Evolutionary conservation across 1,284 basidiomycete species (phyloP).

Genomic region (Leccinum insolens): DNA sequence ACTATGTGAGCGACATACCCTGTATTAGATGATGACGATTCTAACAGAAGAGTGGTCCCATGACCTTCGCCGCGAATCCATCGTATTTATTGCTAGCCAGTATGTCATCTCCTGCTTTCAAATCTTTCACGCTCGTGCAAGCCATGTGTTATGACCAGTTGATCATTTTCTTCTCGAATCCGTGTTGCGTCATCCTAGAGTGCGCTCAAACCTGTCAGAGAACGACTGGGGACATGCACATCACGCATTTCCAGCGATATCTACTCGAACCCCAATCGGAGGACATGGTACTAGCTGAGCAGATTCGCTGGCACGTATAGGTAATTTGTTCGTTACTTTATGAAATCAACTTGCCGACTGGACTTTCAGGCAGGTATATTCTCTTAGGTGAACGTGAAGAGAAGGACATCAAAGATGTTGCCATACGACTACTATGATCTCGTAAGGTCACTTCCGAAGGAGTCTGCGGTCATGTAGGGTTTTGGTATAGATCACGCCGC

Average conservation of each 20-base stretch:
- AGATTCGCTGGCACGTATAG: conserved; percentile 88
- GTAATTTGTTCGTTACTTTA: conserved; percentile 35
- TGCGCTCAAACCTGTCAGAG: conserved; percentile 85
- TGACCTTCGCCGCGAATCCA: conserved; percentile 91
- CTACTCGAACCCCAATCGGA: conserved; percentile 78
- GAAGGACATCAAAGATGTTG: conserved; percentile 88
- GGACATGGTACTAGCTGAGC: conserved; percentile 76
- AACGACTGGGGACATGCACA: conserved; percentile 86
- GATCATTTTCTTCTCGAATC: conserved; percentile 95
- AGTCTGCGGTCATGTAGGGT: conserved; percentile 4
- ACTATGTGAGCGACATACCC: conserved; percentile 60
- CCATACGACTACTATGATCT: conserved; percentile 94
- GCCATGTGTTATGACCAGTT: conserved; percentile 47
- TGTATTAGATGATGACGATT: not conserved
- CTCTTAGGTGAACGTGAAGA: conserved; percentile 90
- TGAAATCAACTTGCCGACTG: conserved; percentile 8
- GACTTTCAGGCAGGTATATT: conserved; percentile 82
- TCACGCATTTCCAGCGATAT: conserved; percentile 75
- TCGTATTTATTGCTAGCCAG: conserved; percentile 95
- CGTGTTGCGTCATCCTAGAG: conserved; percentile 91
- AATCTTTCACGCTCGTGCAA: conserved; percentile 1
- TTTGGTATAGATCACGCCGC: conserved; percentile 67
- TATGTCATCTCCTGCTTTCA: conserved; percentile 35
- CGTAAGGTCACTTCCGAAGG: conserved; percentile 42
- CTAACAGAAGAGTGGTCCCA: conserved; percentile 68